phyloP scores from a whole-genome alignment of 2,329 filamentous ascomycete genomes.

The Claviceps africana region DNA sequence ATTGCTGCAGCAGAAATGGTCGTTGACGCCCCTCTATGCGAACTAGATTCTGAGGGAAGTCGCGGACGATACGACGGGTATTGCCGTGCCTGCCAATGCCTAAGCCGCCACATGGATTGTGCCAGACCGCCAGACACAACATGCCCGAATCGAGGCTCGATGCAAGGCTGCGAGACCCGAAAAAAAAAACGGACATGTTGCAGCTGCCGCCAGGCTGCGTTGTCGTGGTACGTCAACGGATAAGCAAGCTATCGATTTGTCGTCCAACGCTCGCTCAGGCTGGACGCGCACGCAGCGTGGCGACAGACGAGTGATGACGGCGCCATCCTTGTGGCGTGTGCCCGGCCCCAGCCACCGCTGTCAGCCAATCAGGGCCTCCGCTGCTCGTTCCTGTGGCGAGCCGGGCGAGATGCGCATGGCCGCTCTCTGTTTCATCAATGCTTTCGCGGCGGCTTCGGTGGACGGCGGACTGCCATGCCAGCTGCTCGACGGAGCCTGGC shows the following conservation, averaged over 20 bases:
- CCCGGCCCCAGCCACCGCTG: conserved; percentile 16
- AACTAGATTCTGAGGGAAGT: too few relatives aligned
- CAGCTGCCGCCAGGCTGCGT: not conserved
- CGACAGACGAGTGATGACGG: not conserved
- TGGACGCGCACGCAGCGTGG: not conserved
- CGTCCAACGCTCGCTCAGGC: not conserved
- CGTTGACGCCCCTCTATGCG: too few relatives aligned
- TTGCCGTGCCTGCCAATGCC: too few relatives aligned
- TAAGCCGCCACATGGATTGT: not conserved
- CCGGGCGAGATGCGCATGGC: not conserved
- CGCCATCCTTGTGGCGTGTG: conserved; percentile 2
- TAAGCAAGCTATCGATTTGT: not conserved
- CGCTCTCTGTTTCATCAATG: not conserved
- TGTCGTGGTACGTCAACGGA: not conserved
- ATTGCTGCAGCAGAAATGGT: too few relatives aligned
- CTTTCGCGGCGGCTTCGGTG: not conserved
- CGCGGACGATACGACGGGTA: too few relatives aligned
- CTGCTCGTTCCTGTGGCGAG: conserved; percentile 16
- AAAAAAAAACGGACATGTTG: not conserved
- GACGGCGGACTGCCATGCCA: too few relatives aligned
- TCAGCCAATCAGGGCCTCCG: conserved; percentile 18
- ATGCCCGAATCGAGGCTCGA: not conserved
- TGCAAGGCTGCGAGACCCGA: not conserved
- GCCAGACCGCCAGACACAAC: not conserved
- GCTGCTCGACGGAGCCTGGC: not conserved